Base-by-base conservation (phyloP, 345 rosid species). In the Eucalyptus brandiana region DNA sequence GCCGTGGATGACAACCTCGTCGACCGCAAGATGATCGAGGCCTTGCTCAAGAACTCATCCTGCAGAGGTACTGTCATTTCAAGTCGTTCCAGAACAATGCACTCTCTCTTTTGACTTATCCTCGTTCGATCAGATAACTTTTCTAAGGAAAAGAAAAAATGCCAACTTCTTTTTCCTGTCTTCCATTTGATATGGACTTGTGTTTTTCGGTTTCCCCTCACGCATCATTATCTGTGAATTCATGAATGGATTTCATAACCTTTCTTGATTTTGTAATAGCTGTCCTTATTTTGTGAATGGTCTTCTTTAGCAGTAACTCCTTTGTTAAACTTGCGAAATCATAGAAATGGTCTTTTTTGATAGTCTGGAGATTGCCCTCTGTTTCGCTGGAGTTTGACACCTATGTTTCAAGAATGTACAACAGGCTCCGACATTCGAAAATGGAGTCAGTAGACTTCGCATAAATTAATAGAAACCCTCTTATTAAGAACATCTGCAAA, bases 1-100 rank as follows among this genome's bases (percentile, higher is more conserved):
- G 99, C 98, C 13, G 98, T 97, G 4, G 99, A 97, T 91, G 99
- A 97, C 88, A 97, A 93, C 89, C 93, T 97, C 17, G 81, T 95
- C 40, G 98, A 97, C 80, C 92, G 97, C 23, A 96, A 93, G 89
- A 92, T 97, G 15, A 93, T 96, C 7, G 98, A 97, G 90, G 94
- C 87, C 80, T 89, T 97, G 58, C 95, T 96, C 87, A 93, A 91
- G 90, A 95, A 92, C 90, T 96, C 96, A 47, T 94, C 96, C 89
- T 97, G 98, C 92, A 95, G 91, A 94, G 99, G 99, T 93, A 90
- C 19, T 23, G 37, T 34, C 81, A 76, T 16, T 44, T 42, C 44
- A 44, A 40, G 30, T 76, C 85, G 47, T 76, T 76, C 21, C 42
- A 11, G 15, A 23, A 40, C 23, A 21, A 40, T 21, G 47, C 28